Base-by-base conservation (phyloP, 2,329 filamentous ascomycete genomes). In the Monilinia polystroma region DNA sequence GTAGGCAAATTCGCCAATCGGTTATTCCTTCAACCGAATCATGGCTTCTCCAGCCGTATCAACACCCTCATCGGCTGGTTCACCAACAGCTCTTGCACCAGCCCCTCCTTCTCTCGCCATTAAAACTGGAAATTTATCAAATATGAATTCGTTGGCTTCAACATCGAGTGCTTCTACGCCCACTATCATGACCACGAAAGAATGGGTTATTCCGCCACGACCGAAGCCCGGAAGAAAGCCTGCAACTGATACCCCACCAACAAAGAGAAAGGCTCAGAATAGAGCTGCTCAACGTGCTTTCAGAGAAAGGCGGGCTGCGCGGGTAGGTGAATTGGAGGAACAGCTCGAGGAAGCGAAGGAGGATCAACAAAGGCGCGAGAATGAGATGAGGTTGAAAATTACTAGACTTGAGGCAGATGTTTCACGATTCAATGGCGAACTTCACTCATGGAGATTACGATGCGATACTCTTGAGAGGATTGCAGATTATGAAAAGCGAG, bases 191-290 rank as follows among this genome's bases (percentile, higher is more conserved):
- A 94, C 91, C 47, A 90, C 86, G 73, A 93, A 89, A 78, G 90
- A 94, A 86, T 95, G 91, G 91, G 84, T 94, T 32, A 88, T 95
- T 55, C 91, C 91, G 32, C 91, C 91, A 38, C 85, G 91, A 68
- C 91, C 91, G 57, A 94, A 93, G 82, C 94, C 95, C 29, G 94
- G 94, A 59, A 88, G 94, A 73, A 98, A 98, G 83, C 93, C 94
- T 3, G 92, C 92, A 57, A 96, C 92, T 47, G 93, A 97, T 76
- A 96, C 93, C 63, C 93, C 93, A 18, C 91, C 91, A 1, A 96
- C 93, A 54, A 96, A 96, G 81, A 87, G 95, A 71, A 96, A 97
- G 81, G 91, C 92, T 1, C 95, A 98, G 80, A 98, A 98, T 78
- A 86, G 95, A 68, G 91, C 92, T 57, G 94, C 94, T 3, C 94